phyloP scores from a whole-genome alignment of 305 asterid species.

The Withania somnifera region DNA sequence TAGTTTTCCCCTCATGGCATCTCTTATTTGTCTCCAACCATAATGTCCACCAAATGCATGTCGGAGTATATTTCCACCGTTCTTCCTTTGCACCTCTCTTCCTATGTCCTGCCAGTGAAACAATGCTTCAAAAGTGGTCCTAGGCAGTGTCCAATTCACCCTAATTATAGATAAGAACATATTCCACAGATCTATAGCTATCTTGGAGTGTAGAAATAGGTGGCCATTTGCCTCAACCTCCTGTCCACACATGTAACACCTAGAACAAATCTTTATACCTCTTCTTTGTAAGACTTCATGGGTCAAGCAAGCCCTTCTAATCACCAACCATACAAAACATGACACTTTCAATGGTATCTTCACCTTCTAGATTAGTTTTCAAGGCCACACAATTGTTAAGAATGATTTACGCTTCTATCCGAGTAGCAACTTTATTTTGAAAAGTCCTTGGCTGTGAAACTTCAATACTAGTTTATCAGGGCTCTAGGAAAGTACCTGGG shows the following conservation, averaged over 20 bases:
- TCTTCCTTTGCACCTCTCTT: background rate
- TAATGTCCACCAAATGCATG: background rate
- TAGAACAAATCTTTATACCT: background rate
- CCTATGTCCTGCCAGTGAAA: background rate
- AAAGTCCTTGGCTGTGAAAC: background rate
- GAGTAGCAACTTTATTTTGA: background rate
- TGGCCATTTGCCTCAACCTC: background rate
- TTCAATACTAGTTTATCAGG: too few relatives aligned
- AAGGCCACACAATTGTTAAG: background rate
- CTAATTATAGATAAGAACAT: background rate
- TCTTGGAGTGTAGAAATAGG: background rate
- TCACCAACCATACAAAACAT: background rate
- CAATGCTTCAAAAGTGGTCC: background rate
- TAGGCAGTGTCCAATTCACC: background rate
- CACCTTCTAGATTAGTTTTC: background rate
- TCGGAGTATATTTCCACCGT: background rate
- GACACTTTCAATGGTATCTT: background rate
- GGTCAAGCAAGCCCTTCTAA: background rate
- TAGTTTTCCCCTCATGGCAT: background rate
- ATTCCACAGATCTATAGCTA: background rate
- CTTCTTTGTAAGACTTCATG: background rate
- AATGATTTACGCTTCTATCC: background rate
- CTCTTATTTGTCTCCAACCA: background rate
- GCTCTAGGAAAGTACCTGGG: too few relatives aligned
- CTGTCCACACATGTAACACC: background rate